Base-by-base conservation (phyloP, 352 stramenopile genomes). In the Globisporangium okanoganense region DNA sequence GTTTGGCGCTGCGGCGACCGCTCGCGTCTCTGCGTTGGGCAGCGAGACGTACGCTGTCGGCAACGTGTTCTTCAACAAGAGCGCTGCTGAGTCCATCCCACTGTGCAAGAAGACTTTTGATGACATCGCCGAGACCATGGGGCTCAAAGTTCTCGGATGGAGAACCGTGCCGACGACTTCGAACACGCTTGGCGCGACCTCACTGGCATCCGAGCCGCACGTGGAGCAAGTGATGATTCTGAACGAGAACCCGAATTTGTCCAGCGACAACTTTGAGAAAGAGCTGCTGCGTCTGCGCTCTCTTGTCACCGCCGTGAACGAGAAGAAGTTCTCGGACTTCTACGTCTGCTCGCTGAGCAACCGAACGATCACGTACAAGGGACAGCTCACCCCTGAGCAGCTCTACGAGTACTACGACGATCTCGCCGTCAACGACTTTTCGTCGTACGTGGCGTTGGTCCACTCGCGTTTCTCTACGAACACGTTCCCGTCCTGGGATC, bases 401-500 rank as follows among this genome's bases (percentile, higher is more conserved):
- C 67, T 93, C 27, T 78, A 83, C 33, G 76, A 80, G 64, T 88
- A 88, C 73, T 88, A 87, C 53, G 73, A 86, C 36, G 78, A 88
- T 48, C 62, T 88, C 22, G 67, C 71, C 0, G 66, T 70, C 1
- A 72, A 75, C 53, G 79, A 90, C 64, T 99, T 99, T 71, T 76
- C 84, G 36, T 96, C 90, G 24, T 96, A 98, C 65, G 73, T 99
- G 41, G 90, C 90, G 31, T 75, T 99, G 2, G 96, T 99, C 1
- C 96, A 99, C 81, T 98, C 91, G 50, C 85, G 96, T 24, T 99
- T 99, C 78, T 97, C 85, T n/a, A 99, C 96, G 45, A 99, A 99
- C 76, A 99, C 96, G 35, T 99, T 99, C 70, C 96, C 96, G 7
- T 98, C 88, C 0, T 99, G 96, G 95, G 91, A 97, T 68, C 82